Base-by-base conservation (phyloP, 148 eudicot genomes). In the Nepenthes gracilis region DNA sequence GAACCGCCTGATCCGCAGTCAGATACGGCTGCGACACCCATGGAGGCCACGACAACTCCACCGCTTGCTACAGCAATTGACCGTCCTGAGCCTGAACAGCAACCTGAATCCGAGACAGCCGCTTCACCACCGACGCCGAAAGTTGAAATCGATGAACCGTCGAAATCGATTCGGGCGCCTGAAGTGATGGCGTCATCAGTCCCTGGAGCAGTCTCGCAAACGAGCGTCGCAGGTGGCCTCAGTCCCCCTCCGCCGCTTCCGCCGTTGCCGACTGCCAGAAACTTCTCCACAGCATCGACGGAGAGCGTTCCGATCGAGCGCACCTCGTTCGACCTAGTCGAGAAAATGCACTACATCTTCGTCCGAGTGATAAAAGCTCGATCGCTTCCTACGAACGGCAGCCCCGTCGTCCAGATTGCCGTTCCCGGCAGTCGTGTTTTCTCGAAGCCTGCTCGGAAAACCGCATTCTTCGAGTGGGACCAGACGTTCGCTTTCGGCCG, bases 311-410 rank as follows among this genome's bases (percentile, higher is more conserved):
- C 80, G 6, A 68, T 85, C 9, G 96, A 85, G 60, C 84, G 74
- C 49, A 72, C 96, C 2, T 48, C 94, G 1, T 92, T 83, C 57
- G 97, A 92, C 64, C 85, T 92, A 0, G 97, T 92, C 11, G 92
- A 92, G 59, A 92, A 92, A 61, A 92, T 92, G 97, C 96, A 92
- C 61, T 92, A 88, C 67, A 78, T 92, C 15, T 92, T 92, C 61
- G 78, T 88, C 12, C 88, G 96, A 7, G 86, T 85, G 1, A 83
- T 88, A 0, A 88, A 76, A 66, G 97, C 90, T 23, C 82, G 90
- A 33, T 72, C 85, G 0, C 83, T 92, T 4, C 90, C 90, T 49
- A 84, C 97, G 1, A 61, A 69, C 7, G 85, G 85, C 7, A 70
- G 58, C 33, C 97, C 97, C 5, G 69, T 88, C 0, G 90, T 84